Evolutionary conservation across 768 basidiomycete species (phyloP).

Genomic region (Phylloporus sp.): DNA sequence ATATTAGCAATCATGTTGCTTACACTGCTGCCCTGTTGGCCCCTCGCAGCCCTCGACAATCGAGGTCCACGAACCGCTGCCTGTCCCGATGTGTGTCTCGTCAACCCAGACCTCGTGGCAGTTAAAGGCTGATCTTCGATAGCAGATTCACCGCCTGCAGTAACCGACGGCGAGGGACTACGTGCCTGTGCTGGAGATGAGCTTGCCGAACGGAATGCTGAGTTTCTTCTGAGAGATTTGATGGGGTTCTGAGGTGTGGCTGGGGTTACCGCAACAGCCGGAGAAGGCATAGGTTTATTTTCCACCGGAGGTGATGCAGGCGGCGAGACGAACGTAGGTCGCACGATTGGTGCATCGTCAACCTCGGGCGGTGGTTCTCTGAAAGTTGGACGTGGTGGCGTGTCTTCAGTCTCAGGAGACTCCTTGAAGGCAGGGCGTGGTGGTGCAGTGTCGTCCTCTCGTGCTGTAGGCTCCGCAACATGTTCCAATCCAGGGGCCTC

Average conservation of each 20-base stretch:
- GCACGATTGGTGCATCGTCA: conserved; percentile 34
- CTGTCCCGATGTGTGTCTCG: conserved; percentile 46
- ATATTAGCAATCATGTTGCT: conserved; percentile 54
- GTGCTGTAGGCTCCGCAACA: conserved; percentile 1
- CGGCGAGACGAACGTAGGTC: conserved; percentile 18
- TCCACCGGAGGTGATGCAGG: conserved; percentile 26
- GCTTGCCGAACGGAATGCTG: conserved; percentile 32
- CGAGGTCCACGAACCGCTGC: conserved; percentile 46
- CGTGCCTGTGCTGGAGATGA: conserved; percentile 36
- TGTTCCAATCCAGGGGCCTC: conserved; percentile 5
- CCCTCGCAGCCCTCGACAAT: conserved; percentile 45
- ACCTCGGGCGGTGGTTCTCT: conserved; percentile 62
- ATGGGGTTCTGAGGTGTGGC: conserved; percentile 54
- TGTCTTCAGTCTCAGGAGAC: conserved; percentile 38
- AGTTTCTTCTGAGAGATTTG: conserved; percentile 34
- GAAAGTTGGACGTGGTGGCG: conserved; percentile 45
- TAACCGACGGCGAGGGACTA: conserved; percentile 40
- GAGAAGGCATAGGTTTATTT: conserved; percentile 23
- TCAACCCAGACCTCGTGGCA: conserved; percentile 32
- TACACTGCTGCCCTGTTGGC: conserved; percentile 42
- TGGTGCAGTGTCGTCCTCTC: conserved; percentile 18
- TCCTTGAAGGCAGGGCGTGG: conserved; percentile 55
- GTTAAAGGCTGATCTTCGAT: conserved; percentile 35
- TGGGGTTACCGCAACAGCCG: conserved; percentile 38
- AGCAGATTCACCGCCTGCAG: conserved; percentile 25